Conservation (phyloP, 2,329 filamentous ascomycete species). For the Alternaria brassicicola region DNA sequence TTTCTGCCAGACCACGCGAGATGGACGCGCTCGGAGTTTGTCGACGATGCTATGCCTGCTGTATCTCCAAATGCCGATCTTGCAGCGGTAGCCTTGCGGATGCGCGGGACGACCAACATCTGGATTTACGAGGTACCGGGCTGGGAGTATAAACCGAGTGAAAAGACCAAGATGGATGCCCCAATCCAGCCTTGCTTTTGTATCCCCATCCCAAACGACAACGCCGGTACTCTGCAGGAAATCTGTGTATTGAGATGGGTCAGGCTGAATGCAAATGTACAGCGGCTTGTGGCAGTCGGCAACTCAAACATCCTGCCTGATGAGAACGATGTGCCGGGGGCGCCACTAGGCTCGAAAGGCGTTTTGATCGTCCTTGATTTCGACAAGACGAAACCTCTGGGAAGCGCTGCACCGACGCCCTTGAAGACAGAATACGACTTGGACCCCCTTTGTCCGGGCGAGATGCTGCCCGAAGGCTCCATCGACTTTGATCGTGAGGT, state of each 20-base stretch:
- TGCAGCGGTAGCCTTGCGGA: slow-evolving; percentile 47
- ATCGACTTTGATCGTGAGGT: slow-evolving; percentile 52
- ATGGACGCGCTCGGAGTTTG: slow-evolving; percentile 48
- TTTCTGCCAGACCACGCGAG: slow-evolving; percentile 47
- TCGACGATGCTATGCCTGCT: slow-evolving; percentile 50
- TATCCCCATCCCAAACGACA: slow-evolving; percentile 43
- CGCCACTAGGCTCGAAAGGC: slow-evolving; percentile 43
- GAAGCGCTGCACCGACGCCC: slow-evolving; percentile 28
- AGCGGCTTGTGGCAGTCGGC: slow-evolving; percentile 48
- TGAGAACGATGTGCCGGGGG: slow-evolving; percentile 34
- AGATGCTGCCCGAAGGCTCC: slow-evolving; percentile 47
- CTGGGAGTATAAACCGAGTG: slow-evolving; percentile 40
- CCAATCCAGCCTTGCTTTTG: slow-evolving; percentile 48
- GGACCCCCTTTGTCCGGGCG: slow-evolving; percentile 46
- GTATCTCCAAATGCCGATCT: slow-evolving; percentile 48
- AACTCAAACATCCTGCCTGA: slow-evolving; percentile 38
- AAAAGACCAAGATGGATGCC: slow-evolving; percentile 33
- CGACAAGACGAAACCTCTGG: slow-evolving; percentile 37
- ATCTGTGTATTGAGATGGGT: slow-evolving; percentile 48
- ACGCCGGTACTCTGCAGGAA: slow-evolving; percentile 43
- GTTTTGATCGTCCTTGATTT: slow-evolving; percentile 50
- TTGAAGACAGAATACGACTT: slow-evolving; percentile 46
- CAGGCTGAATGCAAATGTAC: slow-evolving; percentile 32
- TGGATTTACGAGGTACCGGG: slow-evolving; percentile 49
- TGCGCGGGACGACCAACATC: slow-evolving; percentile 47